Evolutionary conservation across 768 basidiomycete species (phyloP), one percentile per base, ranked within the genome.

Genomic region (Atractiella rhizophila): DNA sequence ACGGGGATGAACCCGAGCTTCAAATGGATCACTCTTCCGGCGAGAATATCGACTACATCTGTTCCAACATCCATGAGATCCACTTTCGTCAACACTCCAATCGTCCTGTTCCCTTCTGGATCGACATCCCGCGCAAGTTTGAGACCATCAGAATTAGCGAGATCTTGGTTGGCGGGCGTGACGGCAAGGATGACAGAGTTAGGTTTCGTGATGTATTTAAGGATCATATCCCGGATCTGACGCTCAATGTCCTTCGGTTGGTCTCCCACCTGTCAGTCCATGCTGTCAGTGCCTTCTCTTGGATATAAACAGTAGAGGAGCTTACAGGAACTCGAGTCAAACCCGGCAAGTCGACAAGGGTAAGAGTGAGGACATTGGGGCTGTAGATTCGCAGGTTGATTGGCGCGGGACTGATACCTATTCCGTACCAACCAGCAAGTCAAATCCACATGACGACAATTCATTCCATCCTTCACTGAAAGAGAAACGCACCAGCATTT

Each of bases 381-480:
- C 88, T 94, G 65, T 71, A 94, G 60, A 98, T 78, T 46, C 91
- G 81, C 42, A 98, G 64, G 62, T 96, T 96, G 69, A 96, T 98
- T 41, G 91, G 85, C 44, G 74, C 70, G 12, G 91, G 83, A 2
- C 91, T 96, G 54, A 96, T 94, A 44, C 91, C 88, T 66, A 45
- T 3, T n/a, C 5, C 8, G n/a, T 12, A 36, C 28, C 21, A 34
- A 13, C 13, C 4, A 32, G 18, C n/a, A n/a, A 34, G 18, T 21
- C 13, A 4, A 11, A 32, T n/a, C 9, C 10, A 2, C 11, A 12
- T 3, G 6, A 18, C 23, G 15, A 1, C 19, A 24, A 21, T 13
- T 7, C 30, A 15, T 37, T 28, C 28, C 9, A 24, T 4, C n/a
- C 23, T 11, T 4, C 20, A 24, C 3, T 16, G 2, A 5, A 31